phyloP scores from a whole-genome alignment of 306 rosid species.

The Sechiopsis laciniata region DNA sequence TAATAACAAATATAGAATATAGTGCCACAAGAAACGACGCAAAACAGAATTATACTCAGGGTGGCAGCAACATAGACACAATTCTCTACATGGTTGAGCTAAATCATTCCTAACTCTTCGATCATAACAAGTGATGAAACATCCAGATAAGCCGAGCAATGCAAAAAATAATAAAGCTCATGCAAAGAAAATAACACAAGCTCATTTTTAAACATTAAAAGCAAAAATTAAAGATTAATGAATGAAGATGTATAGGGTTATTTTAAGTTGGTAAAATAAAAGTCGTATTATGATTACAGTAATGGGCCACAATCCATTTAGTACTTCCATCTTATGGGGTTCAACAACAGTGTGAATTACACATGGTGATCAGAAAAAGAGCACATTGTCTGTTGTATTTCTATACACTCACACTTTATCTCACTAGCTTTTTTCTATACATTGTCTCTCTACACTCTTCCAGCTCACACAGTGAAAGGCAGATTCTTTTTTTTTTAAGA shows the following conservation, averaged over 20 bases:
- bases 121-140: slow-evolving; percentile 98
- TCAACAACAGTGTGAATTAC: neutral
- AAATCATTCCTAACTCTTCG: slow-evolving; percentile 92
- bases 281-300: neutral
- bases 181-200: slow-evolving; percentile 36
- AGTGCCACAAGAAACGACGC: slow-evolving; percentile 9
- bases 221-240: slow-evolving; percentile 8
- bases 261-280: too few species aligned
- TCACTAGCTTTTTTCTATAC: neutral
- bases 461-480: too few species aligned
- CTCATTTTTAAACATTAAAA: slow-evolving; percentile 9
- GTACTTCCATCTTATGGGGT: neutral
- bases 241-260: neutral
- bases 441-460: neutral
- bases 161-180: slow-evolving; percentile 92
- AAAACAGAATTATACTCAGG: slow-evolving; percentile 52
- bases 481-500: too few species aligned
- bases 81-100: slow-evolving; percentile 98
- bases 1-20: slow-evolving; percentile 17
- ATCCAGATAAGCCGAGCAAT: slow-evolving; percentile 92
- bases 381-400: neutral
- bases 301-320: neutral
- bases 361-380: too few species aligned
- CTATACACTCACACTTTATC: neutral
- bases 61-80: slow-evolving; percentile 97